These are phyloP conservation scores for Leccinum subtestaceum DNA, from an alignment of 768 basidiomycete species.

Conservation along the genomic window DNA sequence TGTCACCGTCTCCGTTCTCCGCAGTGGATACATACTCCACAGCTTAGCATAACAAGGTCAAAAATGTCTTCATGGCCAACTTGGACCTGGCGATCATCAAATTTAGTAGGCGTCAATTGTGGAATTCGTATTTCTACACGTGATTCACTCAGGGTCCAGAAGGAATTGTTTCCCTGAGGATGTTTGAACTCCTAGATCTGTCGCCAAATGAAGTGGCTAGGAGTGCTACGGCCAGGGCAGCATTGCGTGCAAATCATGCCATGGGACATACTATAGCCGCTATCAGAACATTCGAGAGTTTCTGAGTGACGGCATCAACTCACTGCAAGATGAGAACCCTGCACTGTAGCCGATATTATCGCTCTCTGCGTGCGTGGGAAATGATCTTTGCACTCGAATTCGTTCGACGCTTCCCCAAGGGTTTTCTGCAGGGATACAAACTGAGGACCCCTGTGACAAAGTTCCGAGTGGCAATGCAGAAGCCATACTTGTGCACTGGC, in stretches of 20 bases:
- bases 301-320: not conserved
- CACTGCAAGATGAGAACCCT: not conserved
- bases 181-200: not conserved
- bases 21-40: not conserved
- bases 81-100: not conserved
- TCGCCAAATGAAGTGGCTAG: not conserved
- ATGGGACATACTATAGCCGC: too few relatives aligned
- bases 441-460: too few relatives aligned
- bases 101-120: too few relatives aligned
- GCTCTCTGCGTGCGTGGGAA: not conserved
- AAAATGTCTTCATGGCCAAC: not conserved
- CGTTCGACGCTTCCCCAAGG: too few relatives aligned
- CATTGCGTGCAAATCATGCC: too few relatives aligned
- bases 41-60: not conserved
- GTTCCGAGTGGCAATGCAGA: too few relatives aligned
- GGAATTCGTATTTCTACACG: not conserved
- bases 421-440: too few relatives aligned
- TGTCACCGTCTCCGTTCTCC: not conserved
- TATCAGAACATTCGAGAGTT: not conserved
- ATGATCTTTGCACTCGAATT: too few relatives aligned
- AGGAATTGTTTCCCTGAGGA: not conserved
- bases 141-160: not conserved
- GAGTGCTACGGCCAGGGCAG: too few relatives aligned
- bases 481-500: too few relatives aligned
- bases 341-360: not conserved